Evolutionary conservation across 2,329 filamentous ascomycete species (phyloP), one percentile per base, ranked within the genome.

Genomic region (Cladosporium sp.): DNA sequence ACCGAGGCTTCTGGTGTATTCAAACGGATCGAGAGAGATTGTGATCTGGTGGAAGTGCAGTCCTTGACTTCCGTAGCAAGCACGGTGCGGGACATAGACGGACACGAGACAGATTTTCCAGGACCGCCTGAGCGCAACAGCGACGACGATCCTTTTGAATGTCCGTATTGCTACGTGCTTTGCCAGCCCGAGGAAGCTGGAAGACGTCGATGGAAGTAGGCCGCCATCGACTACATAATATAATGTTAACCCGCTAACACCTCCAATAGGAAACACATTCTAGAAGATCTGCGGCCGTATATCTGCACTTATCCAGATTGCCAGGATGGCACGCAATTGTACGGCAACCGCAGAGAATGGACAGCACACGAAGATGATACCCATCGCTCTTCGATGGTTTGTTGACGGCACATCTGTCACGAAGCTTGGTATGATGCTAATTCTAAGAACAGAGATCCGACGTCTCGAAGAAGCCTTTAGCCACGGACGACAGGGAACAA

Each of bases 241-340:
- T 18, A 0, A 18, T 41, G 5, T 7, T 41, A 15, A 0, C 15
- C 15, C 38, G 38, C 38, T 41, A n/a, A 41, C 8, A 5, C 15
- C 18, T 52, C 21, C 1, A 2, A 5, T 28, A 63, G 60, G 24
- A 54, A 54, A 28, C 60, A 63, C 30, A 36, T 63, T 18, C 26
- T 63, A 2, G 60, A 63, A 21, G 60, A 63, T 10, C 51, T 63
- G n/a, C 60, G 30, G 10, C 60, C 60, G 12, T 63, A 63, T 12
- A 38, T 63, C 4, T 63, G 60, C 21, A 54, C 60, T 24, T 63
- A 63, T 11, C 10, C 47, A n/a, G 60, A 54, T 28, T 63, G 60
- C 26, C 26, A 24, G 32, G 11, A n/a, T 4, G 18, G 11, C 10
- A 6, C 15, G 4, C 28, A 63, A 11, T 12, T 63, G 7, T 63